Conservation (phyloP, 768 basidiomycete genomes). For the Russula foetens region DNA sequence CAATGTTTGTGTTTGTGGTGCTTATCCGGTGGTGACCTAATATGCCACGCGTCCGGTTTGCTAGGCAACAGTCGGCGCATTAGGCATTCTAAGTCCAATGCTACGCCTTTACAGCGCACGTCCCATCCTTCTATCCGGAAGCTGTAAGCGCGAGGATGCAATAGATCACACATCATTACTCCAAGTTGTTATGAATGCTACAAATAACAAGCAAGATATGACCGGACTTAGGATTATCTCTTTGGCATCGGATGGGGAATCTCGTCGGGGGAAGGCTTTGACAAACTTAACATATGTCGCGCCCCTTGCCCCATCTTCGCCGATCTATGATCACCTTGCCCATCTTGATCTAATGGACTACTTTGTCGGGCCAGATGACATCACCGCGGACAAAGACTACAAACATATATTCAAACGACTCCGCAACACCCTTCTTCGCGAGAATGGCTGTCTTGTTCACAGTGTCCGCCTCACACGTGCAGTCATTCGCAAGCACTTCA, state of each 20-base stretch:
- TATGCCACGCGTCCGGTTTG: too few species aligned
- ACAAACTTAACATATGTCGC: neutral
- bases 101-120: too few species aligned
- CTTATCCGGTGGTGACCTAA: too few species aligned
- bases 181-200: neutral
- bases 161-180: neutral
- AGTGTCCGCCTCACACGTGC: neutral
- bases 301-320: neutral
- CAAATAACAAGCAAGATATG: neutral
- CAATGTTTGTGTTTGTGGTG: too few species aligned
- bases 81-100: neutral
- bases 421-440: neutral
- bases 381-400: neutral
- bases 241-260: too few species aligned
- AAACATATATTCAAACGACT: neutral
- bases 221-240: too few species aligned
- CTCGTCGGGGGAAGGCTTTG: too few species aligned
- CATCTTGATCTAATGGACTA: too few species aligned
- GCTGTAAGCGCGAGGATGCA: neutral
- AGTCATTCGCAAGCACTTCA: neutral
- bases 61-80: conserved; percentile 2
- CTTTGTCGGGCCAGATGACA: neutral
- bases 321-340: neutral
- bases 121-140: neutral
- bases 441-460: neutral